A percentile compares a stretch with the other conserved stretches of the same genome.
Conservation (phyloP, 306 rosid genomes). For the Acacia crassicarpa region DNA sequence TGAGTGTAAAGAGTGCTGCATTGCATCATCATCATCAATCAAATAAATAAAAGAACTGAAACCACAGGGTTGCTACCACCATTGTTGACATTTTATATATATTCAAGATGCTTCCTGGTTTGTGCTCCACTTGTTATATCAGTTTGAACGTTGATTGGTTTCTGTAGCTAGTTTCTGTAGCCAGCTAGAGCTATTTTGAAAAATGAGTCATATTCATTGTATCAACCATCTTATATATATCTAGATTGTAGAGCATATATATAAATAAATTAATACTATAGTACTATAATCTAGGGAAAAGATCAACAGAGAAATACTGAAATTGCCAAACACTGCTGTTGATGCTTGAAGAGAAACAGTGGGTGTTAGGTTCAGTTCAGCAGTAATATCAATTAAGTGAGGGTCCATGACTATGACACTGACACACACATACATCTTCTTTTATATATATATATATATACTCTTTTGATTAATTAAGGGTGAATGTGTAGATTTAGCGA, state of each 20-base stretch:
- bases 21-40: neutral
- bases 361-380: neutral
- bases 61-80: neutral
- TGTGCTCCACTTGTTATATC: neutral
- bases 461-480: too few relatives aligned
- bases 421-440: neutral
- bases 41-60: neutral
- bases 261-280: neutral
- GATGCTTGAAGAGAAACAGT: neutral
- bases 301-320: neutral
- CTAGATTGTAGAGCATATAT: too few relatives aligned
- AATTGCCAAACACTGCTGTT: neutral
- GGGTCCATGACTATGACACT: slow-evolving; percentile 20
- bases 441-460: neutral
- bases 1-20: neutral
- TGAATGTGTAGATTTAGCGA: too few relatives aligned
- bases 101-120: neutral
- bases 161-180: neutral
- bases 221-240: neutral
- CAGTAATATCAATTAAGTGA: neutral
- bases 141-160: neutral
- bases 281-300: neutral
- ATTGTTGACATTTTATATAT: neutral
- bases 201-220: neutral
- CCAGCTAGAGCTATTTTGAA: neutral